Base-by-base conservation (phyloP, 2,329 filamentous ascomycete species). In the Claviceps spartinae region DNA sequence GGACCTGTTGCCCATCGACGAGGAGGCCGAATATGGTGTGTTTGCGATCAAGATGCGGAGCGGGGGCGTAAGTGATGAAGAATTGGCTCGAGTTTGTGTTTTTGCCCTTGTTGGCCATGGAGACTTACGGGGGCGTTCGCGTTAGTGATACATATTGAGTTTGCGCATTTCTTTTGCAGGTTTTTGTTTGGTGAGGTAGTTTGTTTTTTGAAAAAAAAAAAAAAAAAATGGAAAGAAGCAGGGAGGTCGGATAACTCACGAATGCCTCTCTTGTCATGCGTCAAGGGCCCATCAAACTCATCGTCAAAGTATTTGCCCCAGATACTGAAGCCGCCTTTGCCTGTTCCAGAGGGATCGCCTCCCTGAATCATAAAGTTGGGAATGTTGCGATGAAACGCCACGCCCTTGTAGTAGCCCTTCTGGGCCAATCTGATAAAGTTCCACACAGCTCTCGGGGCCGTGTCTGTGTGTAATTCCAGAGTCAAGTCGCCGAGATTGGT, bases 41-140 rank as follows among this genome's bases (percentile, higher is more conserved):
- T 64, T 98, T 98, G 54, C 84, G 79, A 67, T 98, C 88, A 1
- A 98, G 77, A 69, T 98, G 93, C 56, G 85, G 83, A 0, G 84
- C 81, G 1, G 86, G 75, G 49, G 88, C 83, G 67, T 98, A 98
- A 0, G 85, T 87, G 63, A 98, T 86, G 73, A 97, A 98, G 65
- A 83, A 98, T 67, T 98, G 93, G 59, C 82, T 88, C 8, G 87
- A 93, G 69, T 98, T 98, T 22, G 91, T 97, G 63, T 96, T 91
- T 64, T 96, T 96, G 54, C 93, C 93, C 65, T 98, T 98, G 69
- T 98, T 98, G 42, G 93, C 93, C 93, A 98, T 98, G 59, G 85
- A 89, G 26, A 70, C 66, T 68, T 14, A 2, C 18, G 20, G 16
- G 38, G 34, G 26, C 11, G 9, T 41, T n/a, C 2, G 22, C 18